Percentiles rank a stretch among this genome's conserved stretches.
These are phyloP conservation scores for Trichoderma sp. DNA, from an alignment of 2,329 filamentous ascomycete species.

Conservation along the genomic window DNA sequence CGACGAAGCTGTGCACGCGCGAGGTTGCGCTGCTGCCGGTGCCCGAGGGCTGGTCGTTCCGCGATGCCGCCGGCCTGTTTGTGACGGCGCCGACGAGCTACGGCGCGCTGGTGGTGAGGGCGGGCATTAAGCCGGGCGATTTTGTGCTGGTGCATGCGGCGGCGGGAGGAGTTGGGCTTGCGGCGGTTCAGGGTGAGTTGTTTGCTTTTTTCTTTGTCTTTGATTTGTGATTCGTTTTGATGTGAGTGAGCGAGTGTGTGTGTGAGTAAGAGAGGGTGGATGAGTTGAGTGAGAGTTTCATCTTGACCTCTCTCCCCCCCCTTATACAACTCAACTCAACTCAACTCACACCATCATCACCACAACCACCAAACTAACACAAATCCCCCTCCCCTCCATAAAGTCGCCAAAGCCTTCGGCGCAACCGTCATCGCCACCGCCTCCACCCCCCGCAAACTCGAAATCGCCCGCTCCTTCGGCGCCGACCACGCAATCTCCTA, in stretches of 20 bases:
- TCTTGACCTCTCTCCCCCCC: not conserved
- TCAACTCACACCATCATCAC: not conserved
- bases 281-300: not conserved
- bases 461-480: conserved; percentile 74
- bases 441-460: conserved; percentile 73
- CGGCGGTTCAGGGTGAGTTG: conserved; percentile 70
- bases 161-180: conserved; percentile 85
- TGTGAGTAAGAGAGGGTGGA: not conserved
- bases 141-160: conserved; percentile 89
- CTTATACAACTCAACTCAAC: not conserved
- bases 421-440: conserved; percentile 93
- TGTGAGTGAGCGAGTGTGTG: not conserved
- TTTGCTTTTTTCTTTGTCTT: not conserved
- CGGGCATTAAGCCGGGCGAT: conserved; percentile 74
- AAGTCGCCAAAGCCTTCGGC: conserved; percentile 81
- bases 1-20: conserved; percentile 65
- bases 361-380: not conserved
- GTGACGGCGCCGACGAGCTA: conserved; percentile 91
- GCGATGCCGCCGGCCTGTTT: conserved; percentile 83
- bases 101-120: conserved; percentile 74
- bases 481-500: conserved; percentile 85
- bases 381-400: not conserved
- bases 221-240: not conserved
- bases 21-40: conserved; percentile 70
- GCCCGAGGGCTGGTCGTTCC: conserved; percentile 76